Evolutionary conservation across 495 filamentous ascomycete species (phyloP).

Genomic region (Neurospora tetraspora): DNA sequence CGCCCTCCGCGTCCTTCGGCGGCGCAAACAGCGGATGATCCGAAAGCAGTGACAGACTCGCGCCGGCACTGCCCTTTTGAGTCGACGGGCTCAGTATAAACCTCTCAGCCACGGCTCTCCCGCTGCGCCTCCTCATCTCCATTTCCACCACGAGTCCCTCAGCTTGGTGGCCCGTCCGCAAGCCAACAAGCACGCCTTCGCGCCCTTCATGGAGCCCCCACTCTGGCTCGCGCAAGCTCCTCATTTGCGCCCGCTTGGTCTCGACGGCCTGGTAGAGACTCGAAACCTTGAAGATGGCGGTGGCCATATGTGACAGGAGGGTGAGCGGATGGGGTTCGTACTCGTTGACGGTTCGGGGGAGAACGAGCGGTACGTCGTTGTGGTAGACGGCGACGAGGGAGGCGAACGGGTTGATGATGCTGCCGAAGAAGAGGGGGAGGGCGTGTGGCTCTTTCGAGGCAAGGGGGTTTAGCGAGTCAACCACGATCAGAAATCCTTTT

Average conservation of each 20-base stretch:
- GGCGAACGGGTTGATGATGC: slow-evolving; percentile 41
- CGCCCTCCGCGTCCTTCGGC: slow-evolving; percentile 24
- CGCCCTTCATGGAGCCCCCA: slow-evolving; percentile 67
- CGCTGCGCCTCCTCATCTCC: slow-evolving; percentile 74
- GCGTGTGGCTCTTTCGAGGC: slow-evolving; percentile 21
- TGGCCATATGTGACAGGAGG: slow-evolving; percentile 38
- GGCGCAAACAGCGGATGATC: slow-evolving; percentile 64
- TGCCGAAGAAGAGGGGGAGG: slow-evolving; percentile 45
- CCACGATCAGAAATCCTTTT: slow-evolving; percentile 46
- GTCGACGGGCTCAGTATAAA: slow-evolving; percentile 50
- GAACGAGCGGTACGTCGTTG: slow-evolving; percentile 45
- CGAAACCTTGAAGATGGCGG: slow-evolving; percentile 34
- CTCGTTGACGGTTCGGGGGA: slow-evolving; percentile 20
- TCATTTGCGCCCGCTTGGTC: slow-evolving; percentile 55
- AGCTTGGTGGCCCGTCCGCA: slow-evolving; percentile 18
- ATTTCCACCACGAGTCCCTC: slow-evolving; percentile 66
- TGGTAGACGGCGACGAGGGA: slow-evolving; percentile 59
- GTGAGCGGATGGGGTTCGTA: slow-evolving; percentile 67
- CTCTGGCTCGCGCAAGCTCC: slow-evolving; percentile 57
- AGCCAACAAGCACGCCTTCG: slow-evolving; percentile 63
- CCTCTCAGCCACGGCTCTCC: slow-evolving; percentile 64
- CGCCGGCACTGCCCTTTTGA: slow-evolving; percentile 11
- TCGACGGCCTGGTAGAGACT: slow-evolving; percentile 61
- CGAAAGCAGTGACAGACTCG: slow-evolving; percentile 58
- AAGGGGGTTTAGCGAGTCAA: slow-evolving; percentile 53